These are phyloP conservation scores for Periconia sp. DNA, from an alignment of 2,329 filamentous ascomycete genomes.

Conservation along the genomic window DNA sequence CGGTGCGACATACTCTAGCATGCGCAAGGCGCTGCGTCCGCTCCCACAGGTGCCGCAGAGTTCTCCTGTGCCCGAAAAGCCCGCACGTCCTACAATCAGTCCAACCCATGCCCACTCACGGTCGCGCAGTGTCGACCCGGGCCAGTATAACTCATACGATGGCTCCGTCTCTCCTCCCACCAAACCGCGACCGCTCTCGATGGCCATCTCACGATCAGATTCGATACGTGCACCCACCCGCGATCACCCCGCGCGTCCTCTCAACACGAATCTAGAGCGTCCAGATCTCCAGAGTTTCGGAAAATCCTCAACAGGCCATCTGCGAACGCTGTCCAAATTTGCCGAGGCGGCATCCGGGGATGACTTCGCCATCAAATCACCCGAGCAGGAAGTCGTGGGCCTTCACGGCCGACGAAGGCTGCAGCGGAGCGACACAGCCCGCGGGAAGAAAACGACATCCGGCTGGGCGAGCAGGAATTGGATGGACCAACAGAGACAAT, in stretches of 20 bases:
- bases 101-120: slow-evolving; percentile 30
- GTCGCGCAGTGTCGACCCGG: slow-evolving; percentile 51
- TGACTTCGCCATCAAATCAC: slow-evolving; percentile 79
- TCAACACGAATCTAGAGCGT: slow-evolving; percentile 41
- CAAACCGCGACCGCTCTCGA: slow-evolving; percentile 53
- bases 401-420: slow-evolving; percentile 82
- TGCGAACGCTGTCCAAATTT: slow-evolving; percentile 84
- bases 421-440: slow-evolving; percentile 69
- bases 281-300: slow-evolving; percentile 79
- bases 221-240: slow-evolving; percentile 45
- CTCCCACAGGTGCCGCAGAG: slow-evolving; percentile 40
- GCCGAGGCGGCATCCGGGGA: slow-evolving; percentile 77
- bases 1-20: slow-evolving; percentile 72
- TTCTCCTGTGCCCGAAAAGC: slow-evolving; percentile 36
- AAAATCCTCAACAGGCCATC: slow-evolving; percentile 86
- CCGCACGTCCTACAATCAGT: slow-evolving; percentile 23
- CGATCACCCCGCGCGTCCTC: slow-evolving; percentile 36
- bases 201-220: slow-evolving; percentile 46
- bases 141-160: slow-evolving; percentile 51
- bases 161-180: slow-evolving; percentile 51
- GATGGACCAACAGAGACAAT: slow-evolving; percentile 99
- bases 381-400: slow-evolving; percentile 85
- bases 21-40: slow-evolving; percentile 76
- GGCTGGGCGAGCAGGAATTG: slow-evolving; percentile 84
- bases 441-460: slow-evolving; percentile 59